These are phyloP conservation scores for Podaxis sp. DNA, from an alignment of 768 basidiomycete genomes.

Conservation along the genomic window DNA sequence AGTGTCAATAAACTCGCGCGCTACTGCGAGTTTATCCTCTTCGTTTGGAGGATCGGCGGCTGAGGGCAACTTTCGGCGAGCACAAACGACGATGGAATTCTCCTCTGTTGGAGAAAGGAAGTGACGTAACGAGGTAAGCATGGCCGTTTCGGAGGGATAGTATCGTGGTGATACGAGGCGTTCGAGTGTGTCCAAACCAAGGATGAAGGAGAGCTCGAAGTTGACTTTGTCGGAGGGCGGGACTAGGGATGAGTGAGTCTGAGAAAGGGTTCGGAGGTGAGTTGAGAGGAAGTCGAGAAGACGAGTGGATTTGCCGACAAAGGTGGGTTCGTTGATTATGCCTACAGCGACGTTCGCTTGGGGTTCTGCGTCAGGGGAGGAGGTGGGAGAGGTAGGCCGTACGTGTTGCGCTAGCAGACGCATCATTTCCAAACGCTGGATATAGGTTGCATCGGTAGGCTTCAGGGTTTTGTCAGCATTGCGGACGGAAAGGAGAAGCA, in stretches of 20 bases:
- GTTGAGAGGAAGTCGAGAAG: conserved; percentile 51
- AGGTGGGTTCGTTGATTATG: conserved; percentile 84
- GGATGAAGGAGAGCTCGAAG: conserved; percentile 63
- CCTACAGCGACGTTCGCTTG: conserved; percentile 70
- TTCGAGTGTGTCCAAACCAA: conserved; percentile 85
- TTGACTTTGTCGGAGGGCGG: conserved; percentile 14
- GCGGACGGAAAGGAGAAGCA: conserved; percentile 80
- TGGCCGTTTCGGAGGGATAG: conserved; percentile 56
- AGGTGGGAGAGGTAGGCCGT: conserved; percentile 9
- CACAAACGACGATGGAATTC: conserved; percentile 65
- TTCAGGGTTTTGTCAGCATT: conserved; percentile 84
- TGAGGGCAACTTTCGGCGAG: conserved; percentile 39
- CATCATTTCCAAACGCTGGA: conserved; percentile 91
- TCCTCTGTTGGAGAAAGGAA: conserved; percentile 61
- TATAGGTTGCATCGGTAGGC: conserved; percentile 66
- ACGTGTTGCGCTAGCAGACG: conserved; percentile 53
- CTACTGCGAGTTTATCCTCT: conserved; percentile 29
- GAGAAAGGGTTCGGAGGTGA: conserved; percentile 27
- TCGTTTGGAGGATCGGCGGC: background rate
- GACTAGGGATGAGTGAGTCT: conserved; percentile 8
- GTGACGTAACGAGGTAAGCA: conserved; percentile 52
- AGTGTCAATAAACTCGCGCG: conserved; percentile 48
- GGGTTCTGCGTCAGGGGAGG: background rate
- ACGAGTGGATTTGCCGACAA: conserved; percentile 74
- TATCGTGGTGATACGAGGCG: conserved; percentile 77